These are phyloP conservation scores for Sporisorium reilianum DNA, from an alignment of 1,284 basidiomycete genomes.

Conservation along the genomic window DNA sequence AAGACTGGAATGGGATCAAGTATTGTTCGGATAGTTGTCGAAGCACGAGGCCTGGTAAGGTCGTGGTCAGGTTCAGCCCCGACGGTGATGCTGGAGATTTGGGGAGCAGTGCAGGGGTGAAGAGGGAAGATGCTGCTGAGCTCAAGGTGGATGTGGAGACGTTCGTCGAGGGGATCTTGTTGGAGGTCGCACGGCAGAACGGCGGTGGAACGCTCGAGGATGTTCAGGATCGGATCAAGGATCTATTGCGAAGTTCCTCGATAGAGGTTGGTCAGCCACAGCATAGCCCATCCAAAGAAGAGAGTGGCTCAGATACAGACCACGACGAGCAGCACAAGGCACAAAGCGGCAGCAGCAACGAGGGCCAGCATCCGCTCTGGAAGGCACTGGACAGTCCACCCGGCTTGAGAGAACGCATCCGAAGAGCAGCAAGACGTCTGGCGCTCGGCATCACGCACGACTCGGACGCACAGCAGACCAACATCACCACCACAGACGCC, in stretches of 20 bases:
- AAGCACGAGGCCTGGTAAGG: conserved; percentile 17
- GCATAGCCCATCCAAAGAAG: background rate
- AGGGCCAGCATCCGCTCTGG: conserved; percentile 20
- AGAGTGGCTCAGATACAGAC: conserved; percentile 9
- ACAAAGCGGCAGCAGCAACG: background rate
- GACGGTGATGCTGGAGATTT: background rate
- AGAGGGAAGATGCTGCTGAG: background rate
- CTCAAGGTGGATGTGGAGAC: conserved; percentile 24
- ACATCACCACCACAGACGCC: conserved; percentile 13
- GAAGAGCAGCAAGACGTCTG: conserved; percentile 47
- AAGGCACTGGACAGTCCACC: conserved; percentile 38
- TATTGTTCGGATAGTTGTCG: conserved; percentile 53
- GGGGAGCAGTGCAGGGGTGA: background rate
- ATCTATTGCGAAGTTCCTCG: conserved; percentile 1
- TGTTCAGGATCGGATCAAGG: conserved; percentile 13
- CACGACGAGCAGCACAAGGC: conserved; percentile 4
- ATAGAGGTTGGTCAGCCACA: background rate
- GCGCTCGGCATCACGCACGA: conserved; percentile 46
- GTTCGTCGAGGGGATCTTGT: conserved; percentile 19
- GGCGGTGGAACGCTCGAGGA: conserved; percentile 17
- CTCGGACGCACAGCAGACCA: conserved; percentile 22
- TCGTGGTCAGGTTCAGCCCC: background rate
- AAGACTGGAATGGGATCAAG: conserved; percentile 53
- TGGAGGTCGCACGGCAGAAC: conserved; percentile 4
- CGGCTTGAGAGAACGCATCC: conserved; percentile 34